Conservation (phyloP, 1,284 basidiomycete genomes). For the Neotropicomus parvogracilis region DNA sequence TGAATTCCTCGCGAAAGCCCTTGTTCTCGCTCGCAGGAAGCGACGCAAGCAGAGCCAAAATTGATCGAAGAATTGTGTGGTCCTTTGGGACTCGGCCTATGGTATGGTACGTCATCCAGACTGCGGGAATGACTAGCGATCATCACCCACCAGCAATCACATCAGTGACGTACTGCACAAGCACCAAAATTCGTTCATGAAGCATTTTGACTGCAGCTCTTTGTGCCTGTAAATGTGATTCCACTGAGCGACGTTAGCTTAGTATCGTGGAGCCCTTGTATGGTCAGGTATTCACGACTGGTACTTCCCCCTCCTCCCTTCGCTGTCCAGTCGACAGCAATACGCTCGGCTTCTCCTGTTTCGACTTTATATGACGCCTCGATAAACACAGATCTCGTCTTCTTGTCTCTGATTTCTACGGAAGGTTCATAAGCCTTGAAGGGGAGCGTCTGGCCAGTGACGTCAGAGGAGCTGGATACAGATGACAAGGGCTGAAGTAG, state of each 20-base stretch:
- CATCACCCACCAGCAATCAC: slow-evolving; percentile 64
- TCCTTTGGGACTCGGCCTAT: slow-evolving; percentile 68
- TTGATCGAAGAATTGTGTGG: slow-evolving; percentile 77
- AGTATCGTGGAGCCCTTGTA: background rate
- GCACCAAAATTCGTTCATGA: slow-evolving; percentile 80
- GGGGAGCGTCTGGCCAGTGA: slow-evolving; percentile 70
- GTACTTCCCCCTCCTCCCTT: slow-evolving; percentile 84
- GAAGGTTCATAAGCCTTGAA: slow-evolving; percentile 89
- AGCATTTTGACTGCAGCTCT: slow-evolving; percentile 95
- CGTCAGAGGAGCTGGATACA: slow-evolving; percentile 49
- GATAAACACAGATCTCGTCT: slow-evolving; percentile 76
- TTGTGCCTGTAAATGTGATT: slow-evolving; percentile 87
- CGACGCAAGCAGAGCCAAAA: slow-evolving; percentile 82
- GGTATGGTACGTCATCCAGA: slow-evolving; percentile 5
- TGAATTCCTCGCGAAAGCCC: slow-evolving; percentile 80
- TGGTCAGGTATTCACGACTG: slow-evolving; percentile 53
- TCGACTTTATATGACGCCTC: slow-evolving; percentile 85
- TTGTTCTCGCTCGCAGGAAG: slow-evolving; percentile 81
- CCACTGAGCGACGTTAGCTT: slow-evolving; percentile 52
- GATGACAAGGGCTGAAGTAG: slow-evolving; percentile 58
- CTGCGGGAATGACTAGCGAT: background rate
- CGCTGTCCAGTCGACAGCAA: slow-evolving; percentile 95
- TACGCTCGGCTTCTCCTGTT: slow-evolving; percentile 96
- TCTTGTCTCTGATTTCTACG: slow-evolving; percentile 75
- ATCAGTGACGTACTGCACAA: slow-evolving; percentile 78